Evolutionary conservation across 352 stramenopile species (phyloP), one percentile per base, ranked within the genome.

Genomic region (Phytopythium sindhum): DNA sequence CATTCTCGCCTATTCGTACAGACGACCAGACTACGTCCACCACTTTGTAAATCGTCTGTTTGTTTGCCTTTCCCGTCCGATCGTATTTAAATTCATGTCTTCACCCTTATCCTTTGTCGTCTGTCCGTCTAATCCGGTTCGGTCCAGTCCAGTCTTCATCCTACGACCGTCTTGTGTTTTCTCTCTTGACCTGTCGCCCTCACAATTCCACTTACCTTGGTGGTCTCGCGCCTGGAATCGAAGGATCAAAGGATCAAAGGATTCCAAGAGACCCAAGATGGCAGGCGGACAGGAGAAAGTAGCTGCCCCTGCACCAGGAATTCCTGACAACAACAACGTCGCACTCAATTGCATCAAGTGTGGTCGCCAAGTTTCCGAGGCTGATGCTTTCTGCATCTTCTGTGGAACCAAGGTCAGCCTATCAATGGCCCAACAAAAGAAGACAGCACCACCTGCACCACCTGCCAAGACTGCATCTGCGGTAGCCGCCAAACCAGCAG

Each of bases 361-460:
- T 61, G 75, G 76, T 58, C 80, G 81, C 57, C 79, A 90, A 48
- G 83, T 95, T 64, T 77, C 84, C 50, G 72, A 86, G 58, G 58
- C 79, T 29, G 86, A 95, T 74, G 74, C 84, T 47, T 93, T 95
- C 72, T 95, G 86, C 70, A 95, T 95, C 72, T 95, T 89, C 73
- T 95, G 86, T 61, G 86, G 86, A 65, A 95, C 84, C 59, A 93
- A 93, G 57, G 84, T 93, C 63, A 86, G 77, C 57, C 66, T 86
- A 55, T 84, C 81, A 67, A 59, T 89, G 29, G 75, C 77, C 8
- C 77, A 88, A 69, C 77, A 81, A 42, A 81, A 85, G 62, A 68
- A 73, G 44, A 24, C 67, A 1, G 31, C 64, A 0, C 37, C 65
- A 17, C 23, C 70, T 24, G 19, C 63, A 2, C 54, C 73, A 4